Conservation (phyloP, 1,284 basidiomycete species). For the Irpex sp. region DNA sequence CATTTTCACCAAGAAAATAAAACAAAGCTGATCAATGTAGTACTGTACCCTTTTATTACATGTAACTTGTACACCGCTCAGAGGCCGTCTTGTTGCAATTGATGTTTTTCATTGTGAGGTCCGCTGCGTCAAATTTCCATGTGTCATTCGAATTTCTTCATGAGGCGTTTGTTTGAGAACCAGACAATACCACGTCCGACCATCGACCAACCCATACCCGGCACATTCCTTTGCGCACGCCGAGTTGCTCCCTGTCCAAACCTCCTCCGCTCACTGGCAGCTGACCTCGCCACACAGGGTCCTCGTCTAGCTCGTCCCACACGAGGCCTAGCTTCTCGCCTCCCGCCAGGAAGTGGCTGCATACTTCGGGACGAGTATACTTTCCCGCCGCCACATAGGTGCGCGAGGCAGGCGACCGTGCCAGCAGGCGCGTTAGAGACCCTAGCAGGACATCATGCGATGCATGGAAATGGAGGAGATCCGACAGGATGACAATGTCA, state of each 20-base stretch:
- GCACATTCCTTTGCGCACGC: slow-evolving; percentile 52
- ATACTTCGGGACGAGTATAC: slow-evolving; percentile 54
- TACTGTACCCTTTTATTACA: not conserved
- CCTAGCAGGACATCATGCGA: slow-evolving; percentile 56
- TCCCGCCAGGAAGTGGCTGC: slow-evolving; percentile 48
- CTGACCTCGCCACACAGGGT: slow-evolving; percentile 44
- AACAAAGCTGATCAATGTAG: not conserved
- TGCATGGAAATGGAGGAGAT: slow-evolving; percentile 62
- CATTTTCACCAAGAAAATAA: not conserved
- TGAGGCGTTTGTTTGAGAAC: too few relatives aligned
- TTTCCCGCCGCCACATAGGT: slow-evolving; percentile 62
- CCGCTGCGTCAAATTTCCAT: too few relatives aligned
- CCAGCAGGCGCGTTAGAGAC: slow-evolving; percentile 47
- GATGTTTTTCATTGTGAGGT: too few relatives aligned
- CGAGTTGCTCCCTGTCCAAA: slow-evolving; percentile 45
- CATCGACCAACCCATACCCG: slow-evolving; percentile 58
- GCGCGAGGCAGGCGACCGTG: slow-evolving; percentile 36
- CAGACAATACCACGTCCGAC: slow-evolving; percentile 16
- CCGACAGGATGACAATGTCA: slow-evolving; percentile 63
- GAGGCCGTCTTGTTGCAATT: not conserved
- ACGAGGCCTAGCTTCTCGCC: slow-evolving; percentile 39
- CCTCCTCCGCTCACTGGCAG: slow-evolving; percentile 38
- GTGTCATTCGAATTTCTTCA: too few relatives aligned
- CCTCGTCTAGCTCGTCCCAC: slow-evolving; percentile 41
- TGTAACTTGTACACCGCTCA: not conserved